Base-by-base conservation (phyloP, 345 rosid species). In the Angophora floribunda region DNA sequence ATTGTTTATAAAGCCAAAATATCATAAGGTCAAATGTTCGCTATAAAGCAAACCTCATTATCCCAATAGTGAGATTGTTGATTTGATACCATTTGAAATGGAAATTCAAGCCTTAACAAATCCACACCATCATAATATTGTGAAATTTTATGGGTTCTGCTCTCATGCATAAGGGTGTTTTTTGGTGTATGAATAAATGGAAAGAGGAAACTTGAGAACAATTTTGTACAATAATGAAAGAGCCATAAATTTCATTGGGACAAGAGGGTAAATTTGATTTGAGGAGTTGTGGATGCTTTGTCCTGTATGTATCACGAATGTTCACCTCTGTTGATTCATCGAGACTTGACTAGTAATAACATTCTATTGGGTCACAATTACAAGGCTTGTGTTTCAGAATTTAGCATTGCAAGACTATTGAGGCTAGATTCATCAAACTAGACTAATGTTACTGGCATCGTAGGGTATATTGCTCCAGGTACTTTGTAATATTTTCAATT, bases 161-260 rank as follows among this genome's bases (percentile, higher is more conserved):
- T 63, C 0, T 63, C 70, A 63, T n/a, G 70, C 0, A 32, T 17
- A 63, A 63, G 7, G 0, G 17, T n/a, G 14, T n/a, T 63, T 63
- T 63, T 63, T n/a, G 70, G 70, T 63, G 8, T 63, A 63, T 63
- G 70, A 63, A 17, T 63, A 63, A 8, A 28, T 63, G 0, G 70
- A 63, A 63, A 63, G 70, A 63, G 70, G 70, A 63, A 63, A 17
- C 70, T n/a, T 63, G 70, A 63, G 36, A 63, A 63, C 16, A 63
- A 1, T 13, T n/a, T 63, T 63, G 75, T n/a, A 63, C 17, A 0
- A n/a, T 13, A 28, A 63, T 63, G 36, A n/a, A 63, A n/a, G 36
- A 63, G 75, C 75, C 13, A 4, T n/a, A 63, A 63, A 63, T 63
- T 63, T 63, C 75, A 63, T 28, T n/a, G 75, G 75, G 36, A 63